Base-by-base conservation (phyloP, 495 filamentous ascomycete species). In the Penicillium crystallinum region DNA sequence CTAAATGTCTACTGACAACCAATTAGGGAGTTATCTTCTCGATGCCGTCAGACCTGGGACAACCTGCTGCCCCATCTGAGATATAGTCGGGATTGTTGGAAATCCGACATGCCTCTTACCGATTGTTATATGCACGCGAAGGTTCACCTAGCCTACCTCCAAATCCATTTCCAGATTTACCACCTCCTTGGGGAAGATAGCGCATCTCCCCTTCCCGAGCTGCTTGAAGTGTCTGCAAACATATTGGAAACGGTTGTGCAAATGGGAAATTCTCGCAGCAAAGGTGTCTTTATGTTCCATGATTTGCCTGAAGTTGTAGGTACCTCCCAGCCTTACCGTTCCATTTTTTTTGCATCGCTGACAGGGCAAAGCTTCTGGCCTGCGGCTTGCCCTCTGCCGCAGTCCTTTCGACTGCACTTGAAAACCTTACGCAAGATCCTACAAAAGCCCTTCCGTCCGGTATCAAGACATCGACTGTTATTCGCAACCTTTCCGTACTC, bases 161-260 rank as follows among this genome's bases (percentile, higher is more conserved):
- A 58, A 22, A 58, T 58, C 2, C 50, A 61, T 30, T 61, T 61
- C 11, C 51, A 57, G 36, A 55, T 58, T n/a, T 52, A 61, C 30
- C 46, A 35, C 11, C n/a, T 54, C 7, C 58, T 61, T 41, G 46
- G 46, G 4, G 54, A 55, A 23, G 37, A 47, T 39, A 50, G 38
- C 34, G 37, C 34, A 0, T 29, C 18, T 31, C 18, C 52, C 0
- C 21, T 34, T 38, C 55, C 58, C 4, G 52, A 55, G 14, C 31
- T 61, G 14, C 55, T 61, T 19, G 38, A 55, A 5, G 38, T 61
- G 9, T 55, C 58, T 21, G 46, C 38, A 54, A 35, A 55, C 17
- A 61, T 61, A 6, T 14, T 61, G 19, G 55, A 61, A 30, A 58
- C 52, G 43, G 46, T 58, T n/a, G 38, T 61, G 0, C 49, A 53